These are phyloP conservation scores for Nissolia schottii DNA, from an alignment of 306 rosid genomes.

Conservation along the genomic window DNA sequence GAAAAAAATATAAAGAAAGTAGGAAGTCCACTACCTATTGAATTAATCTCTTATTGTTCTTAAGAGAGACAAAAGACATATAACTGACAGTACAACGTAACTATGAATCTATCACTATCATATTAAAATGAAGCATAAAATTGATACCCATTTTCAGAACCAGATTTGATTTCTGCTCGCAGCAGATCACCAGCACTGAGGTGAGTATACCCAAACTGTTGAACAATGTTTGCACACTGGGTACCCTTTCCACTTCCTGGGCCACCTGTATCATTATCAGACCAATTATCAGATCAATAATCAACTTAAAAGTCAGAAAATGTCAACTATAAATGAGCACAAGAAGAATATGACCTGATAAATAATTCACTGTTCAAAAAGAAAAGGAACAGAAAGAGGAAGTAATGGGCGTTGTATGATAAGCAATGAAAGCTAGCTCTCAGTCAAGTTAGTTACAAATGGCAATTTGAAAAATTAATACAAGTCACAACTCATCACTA, in stretches of 20 bases:
- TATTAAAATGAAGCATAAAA: constrained; percentile 9
- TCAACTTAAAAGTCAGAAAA: constrained; percentile 19
- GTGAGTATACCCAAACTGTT: constrained; percentile 76
- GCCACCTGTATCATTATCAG: constrained; percentile 64
- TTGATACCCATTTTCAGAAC: constrained; percentile 92
- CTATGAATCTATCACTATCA: neutral
- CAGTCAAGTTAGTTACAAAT: neutral
- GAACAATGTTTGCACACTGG: constrained; percentile 75
- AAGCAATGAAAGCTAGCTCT: neutral
- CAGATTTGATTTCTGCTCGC: constrained; percentile 90
- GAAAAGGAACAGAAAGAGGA: neutral
- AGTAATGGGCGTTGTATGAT: neutral
- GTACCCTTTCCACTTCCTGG: constrained; percentile 99
- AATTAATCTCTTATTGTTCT: neutral
- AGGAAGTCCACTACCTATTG: neutral
- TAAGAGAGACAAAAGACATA: neutral
- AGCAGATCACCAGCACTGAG: constrained; percentile 99
- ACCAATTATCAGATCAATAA: no score
- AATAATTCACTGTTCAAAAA: neutral
- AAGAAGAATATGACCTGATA: neutral
- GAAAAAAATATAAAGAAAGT: neutral
- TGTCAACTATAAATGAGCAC: neutral
- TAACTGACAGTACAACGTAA: neutral
- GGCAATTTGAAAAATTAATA: neutral
- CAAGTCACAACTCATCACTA: neutral